Base-by-base conservation (phyloP, 1,139 yeast species). In the Hyphopichia pseudoburtonii region DNA sequence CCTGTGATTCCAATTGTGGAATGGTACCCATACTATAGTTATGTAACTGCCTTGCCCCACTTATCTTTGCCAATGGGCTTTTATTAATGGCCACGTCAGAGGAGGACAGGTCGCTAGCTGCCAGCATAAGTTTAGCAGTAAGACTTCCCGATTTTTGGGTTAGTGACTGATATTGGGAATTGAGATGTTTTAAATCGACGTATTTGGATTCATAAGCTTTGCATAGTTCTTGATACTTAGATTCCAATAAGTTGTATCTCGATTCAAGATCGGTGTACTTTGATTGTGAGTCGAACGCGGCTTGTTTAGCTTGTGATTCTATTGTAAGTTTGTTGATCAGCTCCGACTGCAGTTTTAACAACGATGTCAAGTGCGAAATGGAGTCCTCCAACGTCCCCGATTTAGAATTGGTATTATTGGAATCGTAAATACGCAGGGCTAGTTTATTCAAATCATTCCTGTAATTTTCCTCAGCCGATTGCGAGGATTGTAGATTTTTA, bases 31-130 rank as follows among this genome's bases (percentile, higher is more conserved):
- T 49, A 30, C 53, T 59, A 17, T 47, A 42, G 3, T 54, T 39
- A 44, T 67, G 73, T 32, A 68, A 52, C 35, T 59, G 60, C 12
- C 60, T 60, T 3, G 66, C 49, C 31, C 63, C 64, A 12, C 50
- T 49, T 24, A 64, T 39, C 29, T 49, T 46, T 16, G 30, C 25
- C 10, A 30, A 22, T 7, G 26, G 33, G n/a, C n/a, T n/a, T n/a
- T n/a, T n/a, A 14, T 30, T 15, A 6, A 11, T n/a, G 14, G 12
- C 3, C n/a, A 19, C 3, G 8, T 23, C 27, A 11, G 25, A 7
- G 8, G 15, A 26, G 11, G 22, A 3, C n/a, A n/a, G n/a, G n/a
- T n/a, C n/a, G 18, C 16, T 27, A 7, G 21, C 19, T 6, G 10
- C 19, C 5, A 12, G 18, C 3, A 15, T 3, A 7, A 31, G 28